These are phyloP conservation scores for Scheffersomyces titani DNA, from an alignment of 1,139 yeast genomes.

Conservation along the genomic window DNA sequence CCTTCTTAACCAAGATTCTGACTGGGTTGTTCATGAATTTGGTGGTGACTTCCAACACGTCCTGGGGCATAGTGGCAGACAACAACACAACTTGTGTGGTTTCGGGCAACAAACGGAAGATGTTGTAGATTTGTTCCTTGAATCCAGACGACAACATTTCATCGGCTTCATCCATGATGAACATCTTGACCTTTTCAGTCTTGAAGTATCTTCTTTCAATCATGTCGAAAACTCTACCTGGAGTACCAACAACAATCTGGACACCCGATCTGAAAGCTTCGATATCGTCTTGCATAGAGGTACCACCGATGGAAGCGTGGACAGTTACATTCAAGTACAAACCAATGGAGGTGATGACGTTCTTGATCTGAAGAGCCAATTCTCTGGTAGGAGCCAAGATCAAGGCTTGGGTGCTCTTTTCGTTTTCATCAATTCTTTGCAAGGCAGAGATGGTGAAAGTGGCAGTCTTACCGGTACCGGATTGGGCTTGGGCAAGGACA, in stretches of 20 bases:
- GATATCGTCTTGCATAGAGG: conserved; percentile 87
- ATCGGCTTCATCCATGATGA: conserved; percentile 98
- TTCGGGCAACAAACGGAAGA: conserved; percentile 91
- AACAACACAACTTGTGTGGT: conserved; percentile 95
- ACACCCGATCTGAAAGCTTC: conserved; percentile 91
- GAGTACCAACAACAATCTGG: conserved; percentile 97
- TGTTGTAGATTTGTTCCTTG: conserved; percentile 96
- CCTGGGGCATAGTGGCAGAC: conserved; percentile 98
- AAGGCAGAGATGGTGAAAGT: conserved; percentile 96
- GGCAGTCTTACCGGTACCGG: conserved; percentile 99
- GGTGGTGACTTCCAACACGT: conserved; percentile 94
- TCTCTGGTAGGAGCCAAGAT: conserved; percentile 99
- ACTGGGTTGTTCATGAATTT: conserved; percentile 98
- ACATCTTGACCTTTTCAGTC: conserved; percentile 92
- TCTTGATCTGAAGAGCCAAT: conserved; percentile 96
- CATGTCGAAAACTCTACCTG: conserved; percentile 98
- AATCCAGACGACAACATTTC: conserved; percentile 97
- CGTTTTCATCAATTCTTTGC: conserved; percentile 83
- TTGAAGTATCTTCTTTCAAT: conserved; percentile 90
- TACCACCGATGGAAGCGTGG: conserved; percentile 99
- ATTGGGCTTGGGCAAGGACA: conserved; percentile 98
- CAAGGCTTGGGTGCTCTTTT: conserved; percentile 86
- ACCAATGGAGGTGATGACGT: conserved; percentile 92
- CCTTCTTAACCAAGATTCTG: conserved; percentile 96
- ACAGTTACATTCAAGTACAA: conserved; percentile 91